Evolutionary conservation across 2,329 filamentous ascomycete species (phyloP), one percentile per base, ranked within the genome.

Genomic region (Trichoderma brevicompactum): DNA sequence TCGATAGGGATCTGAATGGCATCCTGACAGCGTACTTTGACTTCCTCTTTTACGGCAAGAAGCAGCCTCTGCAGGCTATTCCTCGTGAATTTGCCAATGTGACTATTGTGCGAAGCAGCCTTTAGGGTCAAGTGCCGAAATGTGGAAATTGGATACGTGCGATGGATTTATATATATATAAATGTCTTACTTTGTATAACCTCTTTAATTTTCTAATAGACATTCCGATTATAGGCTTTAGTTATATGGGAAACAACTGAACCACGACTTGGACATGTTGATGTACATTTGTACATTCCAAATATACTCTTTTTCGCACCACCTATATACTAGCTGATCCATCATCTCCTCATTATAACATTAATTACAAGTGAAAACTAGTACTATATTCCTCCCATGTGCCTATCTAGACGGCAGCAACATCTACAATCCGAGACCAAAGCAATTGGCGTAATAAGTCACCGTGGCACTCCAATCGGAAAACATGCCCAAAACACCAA

Each of bases 381-480:
- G 13, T 10, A 34, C n/a, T 34, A 17, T 15, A 15, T 32, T 15
- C 15, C 8, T 4, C 1, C 40, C 36, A 38, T 38, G 10, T 38
- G 10, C 10, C 3, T 10, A 38, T 38, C 36, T 38, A 28, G 23
- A 3, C 3, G 36, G 8, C 48, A 50, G 15, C 28, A 34, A 63
- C n/a, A 17, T 19, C 28, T 53, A 65, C 32, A 66, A 7, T 2
- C 58, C 70, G 8, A 78, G 68, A 13, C 75, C 83, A 69, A 91
- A 87, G 77, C 89, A 92, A 71, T 90, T 92, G 68, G 88, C 89
- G 75, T 90, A 92, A 69, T 89, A 91, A 0, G 87, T 89, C 7
- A 86, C 83, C 0, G 88, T 89, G 10, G 86, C 85, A 15, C 85
- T 84, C 89, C 89, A 92, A 74, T 92, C 89, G 4, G 84, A 83